phyloP scores from a whole-genome alignment of 1,284 basidiomycete genomes.

The Cutaneotrichosporon sp. region DNA sequence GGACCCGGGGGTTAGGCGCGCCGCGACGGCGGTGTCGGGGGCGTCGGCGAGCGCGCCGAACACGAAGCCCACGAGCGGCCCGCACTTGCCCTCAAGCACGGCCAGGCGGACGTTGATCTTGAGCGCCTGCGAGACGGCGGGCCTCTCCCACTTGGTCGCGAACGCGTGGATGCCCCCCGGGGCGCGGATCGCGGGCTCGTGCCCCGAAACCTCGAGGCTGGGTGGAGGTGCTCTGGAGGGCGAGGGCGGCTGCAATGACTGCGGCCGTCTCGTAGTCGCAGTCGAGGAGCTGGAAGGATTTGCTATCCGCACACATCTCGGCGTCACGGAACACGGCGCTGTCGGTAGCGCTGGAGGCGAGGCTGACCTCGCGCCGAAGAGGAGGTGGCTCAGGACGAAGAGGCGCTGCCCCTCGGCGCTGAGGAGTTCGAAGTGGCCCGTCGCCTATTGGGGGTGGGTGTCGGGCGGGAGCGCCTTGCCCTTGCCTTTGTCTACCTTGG shows the following conservation, averaged over 20 bases:
- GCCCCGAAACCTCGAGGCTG: too few relatives aligned
- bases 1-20: too few relatives aligned
- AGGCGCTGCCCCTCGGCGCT: slow-evolving; percentile 14
- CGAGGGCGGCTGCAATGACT: background rate
- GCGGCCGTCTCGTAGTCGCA: background rate
- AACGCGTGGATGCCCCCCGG: too few relatives aligned
- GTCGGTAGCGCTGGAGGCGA: background rate
- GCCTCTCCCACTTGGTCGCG: too few relatives aligned
- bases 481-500: too few relatives aligned
- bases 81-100: background rate
- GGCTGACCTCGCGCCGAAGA: slow-evolving; percentile 10
- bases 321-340: too few relatives aligned
- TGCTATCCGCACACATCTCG: background rate
- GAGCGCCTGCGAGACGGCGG: background rate
- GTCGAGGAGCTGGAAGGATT: background rate
- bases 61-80: background rate
- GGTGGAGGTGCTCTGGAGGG: too few relatives aligned
- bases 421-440: slow-evolving; percentile 13
- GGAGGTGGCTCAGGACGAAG: slow-evolving; percentile 6
- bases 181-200: too few relatives aligned
- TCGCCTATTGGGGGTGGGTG: background rate
- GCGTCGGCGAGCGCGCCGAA: background rate
- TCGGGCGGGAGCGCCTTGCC: too few relatives aligned
- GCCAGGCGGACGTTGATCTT: background rate
- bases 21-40: background rate